Evolutionary conservation across 768 basidiomycete genomes (phyloP), one percentile per base, ranked within the genome.

Genomic region (Boletellus ananiceps): DNA sequence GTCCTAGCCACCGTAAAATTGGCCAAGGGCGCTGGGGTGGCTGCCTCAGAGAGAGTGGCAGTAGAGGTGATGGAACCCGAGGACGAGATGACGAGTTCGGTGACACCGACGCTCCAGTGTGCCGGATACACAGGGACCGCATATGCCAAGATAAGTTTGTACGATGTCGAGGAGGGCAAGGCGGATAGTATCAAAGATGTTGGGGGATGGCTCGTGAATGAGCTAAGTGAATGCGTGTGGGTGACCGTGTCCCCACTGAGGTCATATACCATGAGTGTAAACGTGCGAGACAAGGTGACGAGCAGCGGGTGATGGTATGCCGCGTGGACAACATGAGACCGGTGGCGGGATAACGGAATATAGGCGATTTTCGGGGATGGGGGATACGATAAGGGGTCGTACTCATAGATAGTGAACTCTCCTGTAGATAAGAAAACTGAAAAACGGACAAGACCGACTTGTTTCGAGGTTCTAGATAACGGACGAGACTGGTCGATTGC

Each of bases 221-320:
- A 86, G 29, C 76, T 79, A 15, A 91, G 70, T 1, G 84, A 84
- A 65, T 90, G 86, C 1, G 74, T 78, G 55, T 77, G 82, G 9
- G 64, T 69, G 41, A 82, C 72, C 8, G 60, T 68, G 54, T 77
- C 73, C 23, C 69, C 71, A 13, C 80, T 80, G 37, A 90, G 63
- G 61, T 88, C 82, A 63, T 85, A 92, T n/a, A 90, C 65, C 39
- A 81, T 81, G 18, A 92, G 75, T 12, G 74, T 74, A 62, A 91
- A 90, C 32, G 74, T 66, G 54, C 76, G 69, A 21, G 88, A 84
- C 40, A 92, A 72, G 0, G 86, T 81, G 42, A 87, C 75, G 44
- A 92, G 81, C 5, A 92, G 68, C 1, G 87, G 89, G 51, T 90
- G 85, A 57, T 89, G 81, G 59, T 88, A 92, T 8, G 76, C 86